Evolutionary conservation across 495 filamentous ascomycete species (phyloP).

Genomic region (Bathelium albidoporum): DNA sequence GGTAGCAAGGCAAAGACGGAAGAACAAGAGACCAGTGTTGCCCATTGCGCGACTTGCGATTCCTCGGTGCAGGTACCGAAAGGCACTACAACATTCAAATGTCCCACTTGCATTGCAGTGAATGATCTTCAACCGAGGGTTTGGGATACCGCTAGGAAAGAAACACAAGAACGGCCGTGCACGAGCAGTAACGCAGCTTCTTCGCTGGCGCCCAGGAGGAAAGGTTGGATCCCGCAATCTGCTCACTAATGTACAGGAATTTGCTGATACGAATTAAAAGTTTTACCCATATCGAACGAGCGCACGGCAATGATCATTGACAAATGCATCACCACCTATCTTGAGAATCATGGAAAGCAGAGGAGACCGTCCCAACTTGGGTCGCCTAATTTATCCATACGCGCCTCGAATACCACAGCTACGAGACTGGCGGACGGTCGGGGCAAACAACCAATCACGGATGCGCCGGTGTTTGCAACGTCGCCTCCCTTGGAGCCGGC

Average conservation of each 20-base stretch:
- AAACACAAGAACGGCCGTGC: background rate
- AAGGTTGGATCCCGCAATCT: constrained; percentile 6
- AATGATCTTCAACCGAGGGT: constrained; percentile 54
- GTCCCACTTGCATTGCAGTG: constrained; percentile 75
- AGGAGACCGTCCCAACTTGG: constrained; percentile 1
- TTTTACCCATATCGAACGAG: constrained; percentile 17
- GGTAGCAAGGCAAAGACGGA: constrained; percentile 7
- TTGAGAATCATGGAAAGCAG: background rate
- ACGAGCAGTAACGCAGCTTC: background rate
- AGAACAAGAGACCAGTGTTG: constrained; percentile 37
- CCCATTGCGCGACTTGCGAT: constrained; percentile 45
- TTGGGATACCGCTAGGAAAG: background rate
- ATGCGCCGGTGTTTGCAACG: background rate
- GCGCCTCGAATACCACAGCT: background rate
- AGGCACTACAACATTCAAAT: constrained; percentile 64
- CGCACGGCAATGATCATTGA: constrained; percentile 43
- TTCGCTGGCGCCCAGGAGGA: constrained; percentile 11
- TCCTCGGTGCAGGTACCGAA: constrained; percentile 76
- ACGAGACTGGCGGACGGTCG: background rate
- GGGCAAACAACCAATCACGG: background rate
- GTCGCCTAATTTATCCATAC: background rate
- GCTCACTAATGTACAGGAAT: constrained; percentile 28
- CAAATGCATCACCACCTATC: constrained; percentile 29
- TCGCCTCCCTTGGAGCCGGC: background rate
- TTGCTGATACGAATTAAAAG: constrained; percentile 24